phyloP scores from a whole-genome alignment of 192 early-diverging fungal species.

The Phlyctochytrium arcticum region DNA sequence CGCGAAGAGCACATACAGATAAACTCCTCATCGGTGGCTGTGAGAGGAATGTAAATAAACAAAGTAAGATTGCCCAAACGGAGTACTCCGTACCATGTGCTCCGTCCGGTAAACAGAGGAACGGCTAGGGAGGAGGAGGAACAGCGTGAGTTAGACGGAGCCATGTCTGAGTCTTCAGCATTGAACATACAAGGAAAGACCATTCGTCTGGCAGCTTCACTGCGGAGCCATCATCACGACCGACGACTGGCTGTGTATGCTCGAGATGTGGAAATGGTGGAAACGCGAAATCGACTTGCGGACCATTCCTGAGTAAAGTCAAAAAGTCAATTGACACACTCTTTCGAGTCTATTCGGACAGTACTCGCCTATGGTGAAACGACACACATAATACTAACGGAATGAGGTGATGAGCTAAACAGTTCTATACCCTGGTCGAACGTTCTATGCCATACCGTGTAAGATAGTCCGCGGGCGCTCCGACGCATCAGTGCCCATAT shows the following conservation, averaged over 20 bases:
- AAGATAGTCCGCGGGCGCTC: too few species aligned
- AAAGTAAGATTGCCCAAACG: neutral
- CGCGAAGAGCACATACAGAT: slow-evolving; percentile 48
- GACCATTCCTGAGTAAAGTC: slow-evolving; percentile 51
- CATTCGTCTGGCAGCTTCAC: slow-evolving; percentile 73
- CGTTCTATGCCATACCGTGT: too few species aligned
- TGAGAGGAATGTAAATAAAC: too few species aligned
- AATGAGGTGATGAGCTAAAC: too few species aligned
- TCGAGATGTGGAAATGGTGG: slow-evolving; percentile 43
- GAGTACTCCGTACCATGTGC: slow-evolving; percentile 54
- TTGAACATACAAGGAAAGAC: slow-evolving; percentile 56
- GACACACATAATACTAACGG: too few species aligned
- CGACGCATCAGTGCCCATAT: too few species aligned
- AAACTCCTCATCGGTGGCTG: slow-evolving; percentile 69
- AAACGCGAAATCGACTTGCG: slow-evolving; percentile 47
- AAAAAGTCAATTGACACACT: too few species aligned
- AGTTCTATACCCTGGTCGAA: too few species aligned
- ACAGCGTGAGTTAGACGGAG: too few species aligned
- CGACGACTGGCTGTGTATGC: slow-evolving; percentile 8
- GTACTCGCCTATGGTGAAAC: too few species aligned
- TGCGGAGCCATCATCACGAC: slow-evolving; percentile 13
- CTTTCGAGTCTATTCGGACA: too few species aligned
- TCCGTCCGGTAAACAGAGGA: slow-evolving; percentile 76
- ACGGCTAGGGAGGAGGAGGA: slow-evolving; percentile 46
- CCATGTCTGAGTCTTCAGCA: too few species aligned